A percentile compares a stretch with the other conserved stretches of the same genome.
phyloP scores from a whole-genome alignment of 2,329 filamentous ascomycete genomes.

The Aspergillus tubingensis region DNA sequence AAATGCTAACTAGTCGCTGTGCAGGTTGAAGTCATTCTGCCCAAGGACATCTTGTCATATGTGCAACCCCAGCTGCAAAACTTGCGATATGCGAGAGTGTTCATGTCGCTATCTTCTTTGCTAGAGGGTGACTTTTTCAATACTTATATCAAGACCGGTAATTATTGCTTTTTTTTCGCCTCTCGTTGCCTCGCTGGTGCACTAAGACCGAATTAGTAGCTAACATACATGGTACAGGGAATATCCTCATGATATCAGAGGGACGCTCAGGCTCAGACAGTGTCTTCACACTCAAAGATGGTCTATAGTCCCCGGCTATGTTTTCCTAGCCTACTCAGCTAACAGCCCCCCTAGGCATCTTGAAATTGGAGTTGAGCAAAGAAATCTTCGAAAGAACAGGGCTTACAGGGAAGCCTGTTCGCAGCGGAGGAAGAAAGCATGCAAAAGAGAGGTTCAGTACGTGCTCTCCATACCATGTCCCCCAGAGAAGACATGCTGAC shows the following conservation, averaged over 20 bases:
- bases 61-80: slow-evolving; percentile 50
- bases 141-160: slow-evolving; percentile 79
- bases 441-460: slow-evolving; percentile 73
- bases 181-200: not conserved
- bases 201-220: not conserved
- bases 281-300: slow-evolving; percentile 69
- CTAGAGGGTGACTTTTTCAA: slow-evolving; percentile 76
- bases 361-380: slow-evolving; percentile 77
- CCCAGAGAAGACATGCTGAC: slow-evolving; percentile 16
- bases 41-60: slow-evolving; percentile 60
- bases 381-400: slow-evolving; percentile 82
- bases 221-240: slow-evolving; percentile 54
- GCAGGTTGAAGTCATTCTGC: slow-evolving; percentile 67
- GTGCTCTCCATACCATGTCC: slow-evolving; percentile 14
- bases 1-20: slow-evolving; percentile 1
- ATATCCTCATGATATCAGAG: slow-evolving; percentile 81
- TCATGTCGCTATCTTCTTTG: slow-evolving; percentile 71
- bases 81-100: slow-evolving; percentile 65
- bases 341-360: slow-evolving; percentile 54
- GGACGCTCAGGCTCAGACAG: slow-evolving; percentile 71
- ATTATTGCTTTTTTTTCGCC: slow-evolving; percentile 11
- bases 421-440: slow-evolving; percentile 61
- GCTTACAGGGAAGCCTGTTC: slow-evolving; percentile 69
- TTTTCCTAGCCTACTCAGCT: slow-evolving; percentile 1
- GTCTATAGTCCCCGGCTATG: slow-evolving; percentile 43